Evolutionary conservation across 371 early-diverging fungal species (phyloP).

Genomic region (Mucor piriformis): DNA sequence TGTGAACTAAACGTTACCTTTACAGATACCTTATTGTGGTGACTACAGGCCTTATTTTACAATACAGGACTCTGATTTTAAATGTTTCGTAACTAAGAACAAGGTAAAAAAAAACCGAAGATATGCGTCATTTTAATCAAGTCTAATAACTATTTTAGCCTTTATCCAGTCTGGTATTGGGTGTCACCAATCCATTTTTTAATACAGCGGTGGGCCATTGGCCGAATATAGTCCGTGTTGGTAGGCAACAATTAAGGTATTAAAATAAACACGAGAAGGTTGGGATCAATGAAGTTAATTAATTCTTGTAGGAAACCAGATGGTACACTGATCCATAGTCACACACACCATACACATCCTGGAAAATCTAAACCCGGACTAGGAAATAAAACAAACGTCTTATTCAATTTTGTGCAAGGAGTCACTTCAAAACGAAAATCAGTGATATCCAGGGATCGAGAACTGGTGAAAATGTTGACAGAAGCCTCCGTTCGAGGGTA

Average conservation of each 20-base stretch:
- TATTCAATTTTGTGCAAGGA: slow-evolving; percentile 66
- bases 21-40: slow-evolving; percentile 88
- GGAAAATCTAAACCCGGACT: slow-evolving; percentile 30
- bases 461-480: slow-evolving; percentile 69
- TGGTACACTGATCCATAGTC: slow-evolving; percentile 41
- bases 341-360: slow-evolving; percentile 27
- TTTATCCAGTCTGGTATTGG: slow-evolving; percentile 84
- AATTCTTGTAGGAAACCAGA: slow-evolving; percentile 47
- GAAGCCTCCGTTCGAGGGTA: slow-evolving; percentile 70
- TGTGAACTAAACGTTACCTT: background rate
- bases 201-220: slow-evolving; percentile 87
- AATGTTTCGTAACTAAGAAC: slow-evolving; percentile 67
- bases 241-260: slow-evolving; percentile 59
- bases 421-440: slow-evolving; percentile 81
- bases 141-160: slow-evolving; percentile 45
- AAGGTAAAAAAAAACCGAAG: slow-evolving; percentile 40
- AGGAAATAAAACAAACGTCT: slow-evolving; percentile 38
- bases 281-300: background rate
- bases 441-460: slow-evolving; percentile 76
- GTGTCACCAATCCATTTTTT: slow-evolving; percentile 96
- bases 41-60: slow-evolving; percentile 97
- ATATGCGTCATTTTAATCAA: background rate
- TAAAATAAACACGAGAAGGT: background rate
- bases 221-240: slow-evolving; percentile 87
- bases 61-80: slow-evolving; percentile 93